Base-by-base conservation (phyloP, 2,329 filamentous ascomycete genomes). In the Stachybotrys echinatus region DNA sequence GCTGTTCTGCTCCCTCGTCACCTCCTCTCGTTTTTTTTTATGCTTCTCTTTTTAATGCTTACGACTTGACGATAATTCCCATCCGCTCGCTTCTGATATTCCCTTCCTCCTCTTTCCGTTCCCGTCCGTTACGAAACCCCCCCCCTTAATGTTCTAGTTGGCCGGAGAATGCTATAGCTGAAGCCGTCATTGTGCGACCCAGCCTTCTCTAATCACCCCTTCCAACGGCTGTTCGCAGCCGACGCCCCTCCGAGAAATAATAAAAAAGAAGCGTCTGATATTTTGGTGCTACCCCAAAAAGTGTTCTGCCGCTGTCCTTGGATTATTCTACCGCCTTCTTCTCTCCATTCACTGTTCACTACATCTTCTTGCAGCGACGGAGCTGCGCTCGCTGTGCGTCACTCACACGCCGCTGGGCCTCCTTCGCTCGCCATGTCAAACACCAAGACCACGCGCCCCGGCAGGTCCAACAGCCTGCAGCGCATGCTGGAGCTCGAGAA, bases 401-500 rank as follows among this genome's bases (percentile, higher is more conserved):
- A 42, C 45, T 48, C 43, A 45, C 23, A 23, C 14, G 20, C 27
- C 43, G 6, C 18, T 43, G 39, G 42, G 18, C 42, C 5, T 38
- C 49, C 18, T 19, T 12, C 31, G 7, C 48, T 42, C 39, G n/a
- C 27, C 45, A 47, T 38, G 45, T 22, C 20, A 40, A 40, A n/a
- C 19, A 23, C 34, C 46, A 42, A 20, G 53, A 50, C 54, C 58
- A 57, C 34, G 12, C 50, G 42, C n/a, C 23, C 23, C n/a, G 44
- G 6, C 45, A 59, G 60, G 52, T 69, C 70, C 54, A 73, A 74
- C 60, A 80, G 74, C 62, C 74, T 83, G 55, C 73, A 81, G 62
- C 73, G 70, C 52, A 83, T 84, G 80, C 70, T 83, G 45, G 78
- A 83, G 57, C 65, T 83, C 47, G 81, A 84, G 60, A 79, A 76